These are phyloP conservation scores for Jatropha multifida DNA, from an alignment of 441 rosid genomes.

Conservation along the genomic window DNA sequence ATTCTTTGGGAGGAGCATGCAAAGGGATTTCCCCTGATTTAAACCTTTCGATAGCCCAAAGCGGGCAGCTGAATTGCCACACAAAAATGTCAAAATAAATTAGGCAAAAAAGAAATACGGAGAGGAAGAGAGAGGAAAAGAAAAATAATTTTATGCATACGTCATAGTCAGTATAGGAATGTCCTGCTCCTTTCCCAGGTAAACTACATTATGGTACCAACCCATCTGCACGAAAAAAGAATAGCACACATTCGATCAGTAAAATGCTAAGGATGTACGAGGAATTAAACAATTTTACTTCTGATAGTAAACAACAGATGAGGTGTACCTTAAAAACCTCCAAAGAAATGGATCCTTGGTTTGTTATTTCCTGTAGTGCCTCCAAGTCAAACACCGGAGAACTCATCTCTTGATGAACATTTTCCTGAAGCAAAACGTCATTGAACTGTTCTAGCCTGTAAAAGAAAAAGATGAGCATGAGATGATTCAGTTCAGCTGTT, in stretches of 20 bases:
- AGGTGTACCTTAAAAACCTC: slow-evolving; percentile 59
- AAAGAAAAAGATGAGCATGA: neutral
- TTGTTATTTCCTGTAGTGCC: slow-evolving; percentile 38
- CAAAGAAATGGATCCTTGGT: slow-evolving; percentile 47
- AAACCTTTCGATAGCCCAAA: slow-evolving; percentile 37
- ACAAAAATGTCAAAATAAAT: neutral
- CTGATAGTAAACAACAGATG: neutral
- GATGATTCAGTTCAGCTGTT: neutral
- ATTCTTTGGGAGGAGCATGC: slow-evolving; percentile 46
- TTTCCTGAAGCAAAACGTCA: slow-evolving; percentile 85
- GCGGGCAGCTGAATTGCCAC: slow-evolving; percentile 51
- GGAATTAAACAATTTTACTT: neutral
- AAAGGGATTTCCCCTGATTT: slow-evolving; percentile 52
- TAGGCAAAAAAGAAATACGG: neutral
- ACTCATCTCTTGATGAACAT: slow-evolving; percentile 35
- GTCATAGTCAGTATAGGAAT: slow-evolving; percentile 84
- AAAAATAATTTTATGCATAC: slow-evolving; percentile 33
- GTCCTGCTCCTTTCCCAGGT: slow-evolving; percentile 60
- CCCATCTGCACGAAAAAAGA: slow-evolving; percentile 45
- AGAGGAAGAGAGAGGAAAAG: neutral
- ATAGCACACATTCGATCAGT: neutral
- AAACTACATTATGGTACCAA: slow-evolving; percentile 73
- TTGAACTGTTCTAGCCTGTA: slow-evolving; percentile 95
- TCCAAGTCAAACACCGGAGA: slow-evolving; percentile 55
- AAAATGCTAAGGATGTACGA: neutral